These are phyloP conservation scores for Lipomyces yamanashiensis DNA, from an alignment of 805 yeast genomes.

Conservation along the genomic window DNA sequence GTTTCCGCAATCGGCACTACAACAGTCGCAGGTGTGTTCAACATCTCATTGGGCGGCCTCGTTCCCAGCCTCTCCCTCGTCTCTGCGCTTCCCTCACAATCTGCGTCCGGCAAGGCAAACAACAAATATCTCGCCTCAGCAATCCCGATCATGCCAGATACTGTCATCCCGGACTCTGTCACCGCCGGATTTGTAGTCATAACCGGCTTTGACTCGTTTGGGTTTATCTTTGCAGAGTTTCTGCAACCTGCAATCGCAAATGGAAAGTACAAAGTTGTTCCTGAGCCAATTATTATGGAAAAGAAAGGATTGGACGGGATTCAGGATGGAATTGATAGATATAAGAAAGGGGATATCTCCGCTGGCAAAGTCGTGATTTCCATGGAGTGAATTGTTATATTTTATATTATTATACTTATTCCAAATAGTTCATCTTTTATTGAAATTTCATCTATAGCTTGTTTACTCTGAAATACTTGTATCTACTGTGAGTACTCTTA, in stretches of 20 bases:
- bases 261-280: slow-evolving; percentile 16
- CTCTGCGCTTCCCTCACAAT: neutral
- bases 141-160: too few relatives aligned
- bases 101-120: neutral
- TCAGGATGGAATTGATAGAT: slow-evolving; percentile 35
- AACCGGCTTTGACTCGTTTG: neutral
- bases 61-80: slow-evolving; percentile 4
- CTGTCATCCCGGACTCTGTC: neutral
- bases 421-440: too few relatives aligned
- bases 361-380: slow-evolving; percentile 40
- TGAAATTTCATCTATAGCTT: too few relatives aligned
- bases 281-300: slow-evolving; percentile 33
- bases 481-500: too few relatives aligned
- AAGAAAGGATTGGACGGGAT: slow-evolving; percentile 38
- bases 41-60: neutral
- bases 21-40: slow-evolving; percentile 11
- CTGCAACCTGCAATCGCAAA: slow-evolving; percentile 9
- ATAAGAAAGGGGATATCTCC: slow-evolving; percentile 37
- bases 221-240: slow-evolving; percentile 6
- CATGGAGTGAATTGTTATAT: neutral
- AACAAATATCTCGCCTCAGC: too few relatives aligned
- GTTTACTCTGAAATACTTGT: too few relatives aligned
- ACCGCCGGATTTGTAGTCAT: neutral
- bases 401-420: too few relatives aligned
- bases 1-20: slow-evolving; percentile 1